A percentile compares a stretch with the other conserved stretches of the same genome.
These are phyloP conservation scores for Diophrys sp. DNA, from an alignment of 73 alveolate species.

Conservation along the genomic window DNA sequence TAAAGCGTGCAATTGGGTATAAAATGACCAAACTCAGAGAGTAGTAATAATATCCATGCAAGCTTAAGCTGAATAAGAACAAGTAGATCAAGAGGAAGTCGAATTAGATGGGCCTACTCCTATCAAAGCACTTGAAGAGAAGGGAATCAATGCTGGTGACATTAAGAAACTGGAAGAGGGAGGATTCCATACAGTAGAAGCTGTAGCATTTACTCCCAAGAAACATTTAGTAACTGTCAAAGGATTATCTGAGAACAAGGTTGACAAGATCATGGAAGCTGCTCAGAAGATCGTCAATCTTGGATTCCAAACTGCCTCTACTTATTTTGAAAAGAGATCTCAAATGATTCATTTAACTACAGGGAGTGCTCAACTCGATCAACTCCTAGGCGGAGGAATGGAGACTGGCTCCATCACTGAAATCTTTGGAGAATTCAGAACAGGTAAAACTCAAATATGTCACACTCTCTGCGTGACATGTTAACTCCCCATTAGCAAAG, in stretches of 20 bases:
- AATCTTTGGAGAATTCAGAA: conserved; percentile 96
- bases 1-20: too few species aligned
- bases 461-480: conserved; percentile 94
- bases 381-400: conserved; percentile 92
- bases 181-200: conserved; percentile 85
- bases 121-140: conserved; percentile 71
- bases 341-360: conserved; percentile 82
- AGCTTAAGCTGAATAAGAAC: conserved; percentile 27
- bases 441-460: conserved; percentile 96
- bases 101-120: conserved; percentile 66
- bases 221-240: conserved; percentile 86
- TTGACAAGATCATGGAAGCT: conserved; percentile 87
- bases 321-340: conserved; percentile 73
- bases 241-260: conserved; percentile 95
- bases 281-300: conserved; percentile 72
- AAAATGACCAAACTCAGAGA: too few species aligned
- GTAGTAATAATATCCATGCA: too few species aligned
- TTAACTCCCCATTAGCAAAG: conserved; percentile 75
- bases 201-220: conserved; percentile 82
- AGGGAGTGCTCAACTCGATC: conserved; percentile 83
- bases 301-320: conserved; percentile 85
- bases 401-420: conserved; percentile 96
- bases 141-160: conserved; percentile 88
- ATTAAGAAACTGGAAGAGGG: conserved; percentile 86
- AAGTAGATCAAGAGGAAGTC: conserved; percentile 47